These are phyloP conservation scores for Globisporangium ultimum DNA, from an alignment of 352 stramenopile species.

Conservation along the genomic window DNA sequence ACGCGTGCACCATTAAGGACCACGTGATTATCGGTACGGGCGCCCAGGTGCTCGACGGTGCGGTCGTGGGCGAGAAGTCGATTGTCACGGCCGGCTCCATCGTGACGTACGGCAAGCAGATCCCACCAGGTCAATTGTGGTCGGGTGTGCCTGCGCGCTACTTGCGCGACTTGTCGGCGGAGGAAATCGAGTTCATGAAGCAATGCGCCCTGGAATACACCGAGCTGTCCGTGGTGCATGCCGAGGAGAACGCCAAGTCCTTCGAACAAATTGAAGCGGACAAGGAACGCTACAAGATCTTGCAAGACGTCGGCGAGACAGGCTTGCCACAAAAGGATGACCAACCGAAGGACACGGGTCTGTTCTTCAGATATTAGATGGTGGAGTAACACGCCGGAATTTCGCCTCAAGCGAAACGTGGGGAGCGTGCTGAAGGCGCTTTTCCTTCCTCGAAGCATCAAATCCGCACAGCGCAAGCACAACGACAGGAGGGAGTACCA, in stretches of 20 bases:
- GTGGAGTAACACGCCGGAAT: conserved; percentile 1
- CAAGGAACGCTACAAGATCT: conserved; percentile 69
- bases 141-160: conserved; percentile 80
- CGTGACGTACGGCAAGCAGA: conserved; percentile 81
- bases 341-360: conserved; percentile 69
- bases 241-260: conserved; percentile 71
- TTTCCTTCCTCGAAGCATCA: background rate
- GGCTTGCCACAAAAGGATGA: conserved; percentile 69
- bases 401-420: background rate
- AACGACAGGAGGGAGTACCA: background rate
- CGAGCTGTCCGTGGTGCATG: conserved; percentile 74
- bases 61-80: conserved; percentile 83
- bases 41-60: conserved; percentile 88
- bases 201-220: conserved; percentile 85
- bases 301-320: conserved; percentile 77
- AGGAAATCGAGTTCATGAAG: conserved; percentile 89
- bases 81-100: conserved; percentile 90
- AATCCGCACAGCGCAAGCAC: background rate
- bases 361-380: conserved; percentile 90
- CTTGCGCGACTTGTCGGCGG: conserved; percentile 78
- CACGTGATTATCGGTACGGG: conserved; percentile 91
- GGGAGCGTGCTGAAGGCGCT: background rate
- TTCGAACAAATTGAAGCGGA: conserved; percentile 83
- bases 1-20: conserved; percentile 91
- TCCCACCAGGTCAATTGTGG: conserved; percentile 89